phyloP scores from a whole-genome alignment of 176 grass and related monocot species.

The Aegilops sharonensis region DNA sequence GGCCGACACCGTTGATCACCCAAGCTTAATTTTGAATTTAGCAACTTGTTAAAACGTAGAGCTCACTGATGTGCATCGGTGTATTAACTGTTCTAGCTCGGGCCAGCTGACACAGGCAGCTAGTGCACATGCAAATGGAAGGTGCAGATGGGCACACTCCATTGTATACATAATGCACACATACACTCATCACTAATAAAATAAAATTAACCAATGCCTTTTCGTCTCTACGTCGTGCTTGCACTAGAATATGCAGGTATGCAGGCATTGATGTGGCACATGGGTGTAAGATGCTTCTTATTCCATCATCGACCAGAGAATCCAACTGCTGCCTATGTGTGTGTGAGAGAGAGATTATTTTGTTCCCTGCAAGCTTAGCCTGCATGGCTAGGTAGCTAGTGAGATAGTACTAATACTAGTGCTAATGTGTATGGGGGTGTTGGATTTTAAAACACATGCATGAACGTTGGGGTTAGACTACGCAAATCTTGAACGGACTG shows the following conservation, averaged over 20 bases:
- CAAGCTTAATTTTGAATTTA: neutral
- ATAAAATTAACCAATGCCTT: neutral
- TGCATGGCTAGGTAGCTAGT: neutral
- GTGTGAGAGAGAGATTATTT: neutral
- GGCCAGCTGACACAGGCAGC: neutral
- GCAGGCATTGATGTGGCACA: slow-evolving; percentile 34
- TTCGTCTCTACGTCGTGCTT: neutral
- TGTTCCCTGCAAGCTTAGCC: neutral
- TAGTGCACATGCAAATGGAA: slow-evolving; percentile 1
- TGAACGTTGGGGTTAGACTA: slow-evolving; percentile 17
- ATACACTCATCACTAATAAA: neutral
- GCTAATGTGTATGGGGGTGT: neutral
- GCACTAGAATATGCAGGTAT: slow-evolving; percentile 8
- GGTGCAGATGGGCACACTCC: neutral
- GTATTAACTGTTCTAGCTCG: neutral
- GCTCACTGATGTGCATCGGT: neutral
- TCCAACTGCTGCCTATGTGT: neutral
- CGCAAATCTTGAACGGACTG: neutral
- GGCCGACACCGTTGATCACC: neutral
- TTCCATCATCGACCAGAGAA: slow-evolving; percentile 47
- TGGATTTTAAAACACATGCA: slow-evolving; percentile 42
- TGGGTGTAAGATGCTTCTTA: slow-evolving; percentile 66
- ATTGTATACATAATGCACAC: neutral
- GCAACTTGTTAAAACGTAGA: neutral
- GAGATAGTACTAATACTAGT: neutral